Base-by-base conservation (phyloP, 2,329 filamentous ascomycete species). In the Ophiosphaerella narmari region DNA sequence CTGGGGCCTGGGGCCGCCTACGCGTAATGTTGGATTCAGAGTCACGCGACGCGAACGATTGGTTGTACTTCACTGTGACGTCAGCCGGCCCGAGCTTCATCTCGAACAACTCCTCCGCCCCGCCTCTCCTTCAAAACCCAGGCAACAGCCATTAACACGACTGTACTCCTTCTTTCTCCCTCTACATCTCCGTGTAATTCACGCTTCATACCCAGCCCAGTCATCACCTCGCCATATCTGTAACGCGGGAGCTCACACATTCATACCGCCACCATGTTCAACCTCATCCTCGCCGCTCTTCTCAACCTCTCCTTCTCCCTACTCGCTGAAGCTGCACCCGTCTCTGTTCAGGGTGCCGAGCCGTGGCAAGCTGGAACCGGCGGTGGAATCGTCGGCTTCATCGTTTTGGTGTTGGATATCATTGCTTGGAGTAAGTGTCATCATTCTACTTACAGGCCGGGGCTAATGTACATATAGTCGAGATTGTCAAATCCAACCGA, bases 401-500 rank as follows among this genome's bases (percentile, higher is more conserved):
- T 86, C 46, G 75, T 87, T 4, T 68, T 87, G 23, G 71, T 87
- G 12, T 74, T 87, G 7, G 84, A 87, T 57, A 80, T 87, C 34
- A 79, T 87, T 31, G 82, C 85, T 34, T 85, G 81, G 67, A 78
- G 85, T 87, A 76, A 24, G 83, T 77, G 3, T 39, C 29, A 16
- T 8, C 9, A n/a, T 2, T 14, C 9, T n/a, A 1, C 13, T 18
- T 39, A 5, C 16, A 13, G 18, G 5, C 36, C 12, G 7, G 43
- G 33, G 56, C 60, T 69, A 48, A 68, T 54, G 33, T 39, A 21
- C 32, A 13, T 40, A 16, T 56, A 87, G 84, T 86, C 60, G 85
- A 87, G 72, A 80, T 87, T 57, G 73, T 87, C 49, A 82, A 86
- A 71, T 86, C 84, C 35, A 85, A 81, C 70, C 83, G 84, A 51